These are phyloP conservation scores for Chrysanthemum lavandulifolium DNA, from an alignment of 129 eudicot species.

Conservation along the genomic window DNA sequence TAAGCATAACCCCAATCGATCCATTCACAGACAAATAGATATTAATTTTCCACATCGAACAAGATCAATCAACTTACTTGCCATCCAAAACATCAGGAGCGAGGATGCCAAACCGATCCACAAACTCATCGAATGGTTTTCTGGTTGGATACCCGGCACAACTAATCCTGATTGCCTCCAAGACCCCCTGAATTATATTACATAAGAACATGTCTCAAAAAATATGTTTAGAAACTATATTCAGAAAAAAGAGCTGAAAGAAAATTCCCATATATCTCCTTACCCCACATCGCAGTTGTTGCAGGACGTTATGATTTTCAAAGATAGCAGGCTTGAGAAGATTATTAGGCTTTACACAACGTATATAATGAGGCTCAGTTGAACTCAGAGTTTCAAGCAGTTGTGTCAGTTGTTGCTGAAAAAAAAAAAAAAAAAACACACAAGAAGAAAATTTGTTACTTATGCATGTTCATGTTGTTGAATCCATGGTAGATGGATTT, in stretches of 20 bases:
- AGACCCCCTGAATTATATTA: slow-evolving; percentile 66
- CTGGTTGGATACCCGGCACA: slow-evolving; percentile 97
- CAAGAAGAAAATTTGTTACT: slow-evolving; percentile 5
- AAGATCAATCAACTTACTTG: slow-evolving; percentile 46
- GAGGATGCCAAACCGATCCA: slow-evolving; percentile 86
- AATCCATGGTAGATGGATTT: background rate
- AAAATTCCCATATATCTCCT: slow-evolving; percentile 23
- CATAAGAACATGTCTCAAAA: slow-evolving; percentile 10
- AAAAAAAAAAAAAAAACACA: slow-evolving; percentile 7
- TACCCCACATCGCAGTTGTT: slow-evolving; percentile 98
- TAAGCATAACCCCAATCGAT: background rate
- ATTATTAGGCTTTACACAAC: slow-evolving; percentile 99
- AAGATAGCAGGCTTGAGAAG: slow-evolving; percentile 91
- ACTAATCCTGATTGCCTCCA: slow-evolving; percentile 98
- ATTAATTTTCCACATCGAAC: background rate
- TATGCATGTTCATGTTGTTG: slow-evolving; percentile 1
- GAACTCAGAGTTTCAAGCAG: slow-evolving; percentile 91
- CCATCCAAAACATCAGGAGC: slow-evolving; percentile 86
- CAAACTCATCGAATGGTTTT: slow-evolving; percentile 75
- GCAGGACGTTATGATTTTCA: slow-evolving; percentile 93
- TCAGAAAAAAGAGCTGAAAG: background rate
- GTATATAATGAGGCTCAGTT: slow-evolving; percentile 98
- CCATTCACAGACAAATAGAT: background rate
- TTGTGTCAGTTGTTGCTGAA: slow-evolving; percentile 91
- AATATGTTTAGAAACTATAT: slow-evolving; percentile 12